Evolutionary conservation across 257 asterid species (phyloP), one percentile per base, ranked within the genome.

Genomic region (Solanum paucissectum): DNA sequence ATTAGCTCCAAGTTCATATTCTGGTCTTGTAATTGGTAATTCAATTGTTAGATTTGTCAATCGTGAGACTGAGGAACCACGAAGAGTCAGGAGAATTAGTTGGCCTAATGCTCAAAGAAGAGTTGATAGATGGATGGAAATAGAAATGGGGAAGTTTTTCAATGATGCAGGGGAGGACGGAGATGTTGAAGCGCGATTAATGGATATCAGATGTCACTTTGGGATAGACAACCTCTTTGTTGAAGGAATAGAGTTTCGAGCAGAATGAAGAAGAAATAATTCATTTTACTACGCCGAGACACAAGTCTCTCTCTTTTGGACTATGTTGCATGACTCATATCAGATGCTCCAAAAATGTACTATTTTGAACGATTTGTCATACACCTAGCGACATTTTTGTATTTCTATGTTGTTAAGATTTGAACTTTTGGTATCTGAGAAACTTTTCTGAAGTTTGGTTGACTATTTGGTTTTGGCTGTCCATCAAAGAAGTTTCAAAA

Each of bases 231-330:
- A 89, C 12, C 86, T 91, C 52, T 52, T 90, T 21, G 72, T 90
- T 32, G 88, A 91, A 72, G 91, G 92, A 64, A 87, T 91, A 36
- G 93, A 92, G 88, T 89, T 91, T 87, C 91, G 89, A 38, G 91
- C 92, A 5, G 23, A 75, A 14, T 7, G 62, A 77, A 25, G 60
- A 77, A 12, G 60, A 20, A 3, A 5, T 9, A 72, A 72, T 72
- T 20, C 42, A 16, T 14, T 27, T n/a, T 40, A 21, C 33, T 42
- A 74, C 12, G 3, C 44, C 3, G 25, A 23, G 83, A 14, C 32
- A 40, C 7, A 20, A 23, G 32, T 18, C 12, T 83, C 33, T 76
- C 55, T 37, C 25, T 37, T 23, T 25, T 75, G 58, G 83, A 75
- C 18, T 23, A 23, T 62, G 29, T 62, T 60, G 69, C 29, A 23